A percentile compares a stretch with the other conserved stretches of the same genome.
Conservation (phyloP, 768 basidiomycete species). For the Suillus bovinus region DNA sequence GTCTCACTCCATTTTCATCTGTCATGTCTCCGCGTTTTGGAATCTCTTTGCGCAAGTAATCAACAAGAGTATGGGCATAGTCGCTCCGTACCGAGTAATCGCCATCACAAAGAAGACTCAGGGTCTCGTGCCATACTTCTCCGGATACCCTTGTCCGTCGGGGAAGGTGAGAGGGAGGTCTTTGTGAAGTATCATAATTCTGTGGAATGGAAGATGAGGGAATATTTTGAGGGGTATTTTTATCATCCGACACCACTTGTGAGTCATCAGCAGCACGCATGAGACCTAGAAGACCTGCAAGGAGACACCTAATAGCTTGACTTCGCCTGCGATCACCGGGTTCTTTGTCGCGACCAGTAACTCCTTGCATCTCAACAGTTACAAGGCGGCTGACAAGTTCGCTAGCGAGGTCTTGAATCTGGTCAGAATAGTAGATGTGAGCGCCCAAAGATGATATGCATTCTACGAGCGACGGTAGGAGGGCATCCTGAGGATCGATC, state of each 20-base stretch:
- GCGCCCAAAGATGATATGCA: slow-evolving; percentile 84
- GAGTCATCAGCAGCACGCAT: slow-evolving; percentile 61
- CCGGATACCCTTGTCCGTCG: slow-evolving; percentile 70
- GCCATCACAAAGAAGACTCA: slow-evolving; percentile 79
- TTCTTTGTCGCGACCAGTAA: slow-evolving; percentile 41
- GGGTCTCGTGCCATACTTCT: slow-evolving; percentile 89
- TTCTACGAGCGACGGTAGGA: slow-evolving; percentile 68
- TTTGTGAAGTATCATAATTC: slow-evolving; percentile 29
- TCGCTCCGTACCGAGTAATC: slow-evolving; percentile 79
- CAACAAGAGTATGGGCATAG: slow-evolving; percentile 70
- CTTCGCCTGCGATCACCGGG: slow-evolving; percentile 48
- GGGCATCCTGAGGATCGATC: slow-evolving; percentile 58
- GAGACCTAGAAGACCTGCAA: slow-evolving; percentile 70
- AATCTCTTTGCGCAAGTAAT: slow-evolving; percentile 78
- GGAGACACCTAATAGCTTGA: slow-evolving; percentile 67
- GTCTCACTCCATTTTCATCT: slow-evolving; percentile 48
- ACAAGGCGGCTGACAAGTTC: slow-evolving; percentile 79
- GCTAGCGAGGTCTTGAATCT: slow-evolving; percentile 88
- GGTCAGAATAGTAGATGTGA: slow-evolving; percentile 94
- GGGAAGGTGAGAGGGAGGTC: slow-evolving; percentile 40
- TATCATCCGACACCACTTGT: slow-evolving; percentile 23
- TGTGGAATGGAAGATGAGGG: slow-evolving; percentile 23
- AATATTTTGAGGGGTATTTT: slow-evolving; percentile 21
- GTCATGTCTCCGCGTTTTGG: slow-evolving; percentile 56
- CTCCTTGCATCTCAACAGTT: slow-evolving; percentile 65